Evolutionary conservation across 2,329 filamentous ascomycete species (phyloP).

Genomic region (Pseudocercospora musae): DNA sequence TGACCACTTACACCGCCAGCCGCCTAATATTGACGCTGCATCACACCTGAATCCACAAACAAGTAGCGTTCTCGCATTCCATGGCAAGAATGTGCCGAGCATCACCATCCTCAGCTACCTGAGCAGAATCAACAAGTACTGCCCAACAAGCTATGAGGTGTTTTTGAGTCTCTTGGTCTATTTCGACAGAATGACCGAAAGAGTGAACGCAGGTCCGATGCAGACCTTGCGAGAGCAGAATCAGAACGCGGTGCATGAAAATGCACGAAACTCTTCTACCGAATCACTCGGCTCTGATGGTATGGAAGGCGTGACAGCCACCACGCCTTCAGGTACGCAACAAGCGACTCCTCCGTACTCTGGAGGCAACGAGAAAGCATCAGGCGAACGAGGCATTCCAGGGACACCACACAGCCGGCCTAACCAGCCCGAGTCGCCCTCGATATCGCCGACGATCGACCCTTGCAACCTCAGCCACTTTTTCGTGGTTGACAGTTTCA

Average conservation of each 20-base stretch:
- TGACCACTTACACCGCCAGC: slow-evolving; percentile 77
- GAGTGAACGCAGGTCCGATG: slow-evolving; percentile 78
- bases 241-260: slow-evolving; percentile 45
- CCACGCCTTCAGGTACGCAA: slow-evolving; percentile 36
- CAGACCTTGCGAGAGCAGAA: slow-evolving; percentile 57
- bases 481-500: slow-evolving; percentile 98
- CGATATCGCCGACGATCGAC: slow-evolving; percentile 40
- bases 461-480: slow-evolving; percentile 61
- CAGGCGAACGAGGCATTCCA: slow-evolving; percentile 30
- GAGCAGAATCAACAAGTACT: slow-evolving; percentile 96
- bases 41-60: slow-evolving; percentile 61
- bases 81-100: slow-evolving; percentile 95
- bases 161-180: slow-evolving; percentile 94
- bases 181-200: slow-evolving; percentile 97
- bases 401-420: slow-evolving; percentile 38
- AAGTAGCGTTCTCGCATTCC: slow-evolving; percentile 83
- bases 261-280: slow-evolving; percentile 23
- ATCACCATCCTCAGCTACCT: slow-evolving; percentile 97
- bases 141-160: slow-evolving; percentile 96
- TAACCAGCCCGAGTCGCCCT: slow-evolving; percentile 32
- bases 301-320: slow-evolving; percentile 31
- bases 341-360: slow-evolving; percentile 50
- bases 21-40: slow-evolving; percentile 59
- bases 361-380: slow-evolving; percentile 42
- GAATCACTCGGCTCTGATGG: slow-evolving; percentile 28